A percentile compares a stretch with the other conserved stretches of the same genome.
phyloP scores from a whole-genome alignment of 1,284 basidiomycete genomes.

The Sphagnurus paluster region DNA sequence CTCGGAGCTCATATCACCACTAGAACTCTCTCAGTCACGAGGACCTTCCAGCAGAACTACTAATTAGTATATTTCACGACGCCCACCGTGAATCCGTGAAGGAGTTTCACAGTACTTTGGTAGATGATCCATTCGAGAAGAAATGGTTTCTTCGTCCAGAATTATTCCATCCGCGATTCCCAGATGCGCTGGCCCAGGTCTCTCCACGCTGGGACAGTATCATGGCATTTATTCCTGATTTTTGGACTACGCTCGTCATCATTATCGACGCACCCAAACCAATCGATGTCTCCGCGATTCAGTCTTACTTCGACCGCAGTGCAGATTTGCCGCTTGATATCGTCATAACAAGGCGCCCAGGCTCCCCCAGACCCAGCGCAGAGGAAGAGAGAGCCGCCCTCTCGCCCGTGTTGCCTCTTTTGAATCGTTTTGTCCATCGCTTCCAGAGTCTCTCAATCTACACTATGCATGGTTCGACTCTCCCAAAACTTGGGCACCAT shows the following conservation, averaged over 20 bases:
- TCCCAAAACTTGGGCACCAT: constrained; percentile 1
- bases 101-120: neutral
- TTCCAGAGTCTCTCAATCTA: constrained; percentile 4
- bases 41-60: constrained; percentile 1
- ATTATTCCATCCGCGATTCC: neutral
- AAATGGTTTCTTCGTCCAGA: constrained; percentile 4
- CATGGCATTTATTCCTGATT: constrained; percentile 1
- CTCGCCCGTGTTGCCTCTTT: neutral
- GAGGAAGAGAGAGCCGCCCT: neutral
- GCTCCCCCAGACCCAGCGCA: neutral
- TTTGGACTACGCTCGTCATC: neutral
- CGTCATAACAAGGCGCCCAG: neutral
- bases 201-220: neutral
- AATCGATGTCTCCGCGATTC: neutral
- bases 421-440: constrained; percentile 4
- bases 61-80: neutral
- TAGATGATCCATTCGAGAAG: constrained; percentile 1
- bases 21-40: neutral
- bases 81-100: neutral
- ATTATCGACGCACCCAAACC: neutral
- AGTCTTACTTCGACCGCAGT: neutral
- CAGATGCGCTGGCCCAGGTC: neutral
- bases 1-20: neutral
- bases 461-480: constrained; percentile 1
- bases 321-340: constrained; percentile 2